Percentiles rank a stretch among this genome's conserved stretches.
Conservation (phyloP, 352 stramenopile species). For the Globisporangium solare region DNA sequence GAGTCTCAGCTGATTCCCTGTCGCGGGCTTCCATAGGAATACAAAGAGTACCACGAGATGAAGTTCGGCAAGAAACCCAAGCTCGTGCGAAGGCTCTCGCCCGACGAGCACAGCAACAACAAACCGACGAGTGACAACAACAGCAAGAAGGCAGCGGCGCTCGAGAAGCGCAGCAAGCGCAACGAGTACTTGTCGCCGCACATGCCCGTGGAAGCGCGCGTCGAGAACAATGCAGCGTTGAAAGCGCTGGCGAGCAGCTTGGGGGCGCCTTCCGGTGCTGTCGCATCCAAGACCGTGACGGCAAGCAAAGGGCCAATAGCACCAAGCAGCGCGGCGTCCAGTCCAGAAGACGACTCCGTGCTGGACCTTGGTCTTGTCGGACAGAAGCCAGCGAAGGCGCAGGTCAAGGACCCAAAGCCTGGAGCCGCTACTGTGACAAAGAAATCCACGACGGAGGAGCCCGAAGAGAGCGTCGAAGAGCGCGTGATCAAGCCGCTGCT, state of each 20-base stretch:
- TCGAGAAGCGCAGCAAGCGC: slow-evolving; percentile 54
- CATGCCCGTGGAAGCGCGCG: slow-evolving; percentile 71
- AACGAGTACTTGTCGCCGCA: slow-evolving; percentile 77
- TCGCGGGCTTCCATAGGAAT: slow-evolving; percentile 61
- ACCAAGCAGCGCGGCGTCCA: slow-evolving; percentile 6
- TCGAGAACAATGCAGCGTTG: slow-evolving; percentile 75
- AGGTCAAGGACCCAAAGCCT: slow-evolving; percentile 14
- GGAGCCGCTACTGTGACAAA: slow-evolving; percentile 24
- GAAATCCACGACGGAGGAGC: slow-evolving; percentile 26
- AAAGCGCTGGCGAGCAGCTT: slow-evolving; percentile 42
- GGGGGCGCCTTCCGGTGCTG: slow-evolving; percentile 1
- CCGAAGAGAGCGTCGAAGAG: slow-evolving; percentile 59
- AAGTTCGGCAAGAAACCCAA: slow-evolving; percentile 89
- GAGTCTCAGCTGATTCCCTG: background rate
- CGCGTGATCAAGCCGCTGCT: slow-evolving; percentile 85
- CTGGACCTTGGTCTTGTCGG: slow-evolving; percentile 59
- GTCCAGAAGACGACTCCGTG: slow-evolving; percentile 31
- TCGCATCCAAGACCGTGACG: slow-evolving; percentile 4
- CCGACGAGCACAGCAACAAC: slow-evolving; percentile 46
- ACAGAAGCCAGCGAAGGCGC: slow-evolving; percentile 47
- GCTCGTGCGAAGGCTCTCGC: slow-evolving; percentile 62
- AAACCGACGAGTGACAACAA: slow-evolving; percentile 1
- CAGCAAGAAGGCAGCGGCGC: slow-evolving; percentile 31
- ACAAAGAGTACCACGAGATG: slow-evolving; percentile 90
- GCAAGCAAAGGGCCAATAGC: background rate